These are phyloP conservation scores for Penicillium decumbens DNA, from an alignment of 2,329 filamentous ascomycete species.

Conservation along the genomic window DNA sequence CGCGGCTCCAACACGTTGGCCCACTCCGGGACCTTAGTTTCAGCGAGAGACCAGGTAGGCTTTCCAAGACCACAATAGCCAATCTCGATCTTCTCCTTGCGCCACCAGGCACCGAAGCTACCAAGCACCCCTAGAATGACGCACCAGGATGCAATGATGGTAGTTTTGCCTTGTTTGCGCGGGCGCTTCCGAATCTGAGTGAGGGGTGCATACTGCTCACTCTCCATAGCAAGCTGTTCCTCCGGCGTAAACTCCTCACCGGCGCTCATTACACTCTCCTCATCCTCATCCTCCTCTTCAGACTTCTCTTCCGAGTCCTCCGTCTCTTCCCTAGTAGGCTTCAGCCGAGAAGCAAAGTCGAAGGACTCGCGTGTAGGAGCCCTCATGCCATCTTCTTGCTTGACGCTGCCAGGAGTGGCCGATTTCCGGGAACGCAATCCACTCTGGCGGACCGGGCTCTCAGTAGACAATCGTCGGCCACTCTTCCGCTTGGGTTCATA, in stretches of 20 bases:
- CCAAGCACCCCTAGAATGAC: conserved; percentile 65
- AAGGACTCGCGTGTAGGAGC: conserved; percentile 57
- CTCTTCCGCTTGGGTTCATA: conserved; percentile 51
- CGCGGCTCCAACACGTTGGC: conserved; percentile 66
- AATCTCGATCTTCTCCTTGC: conserved; percentile 92
- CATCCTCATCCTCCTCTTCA: conserved; percentile 47
- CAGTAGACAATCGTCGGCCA: conserved; percentile 39
- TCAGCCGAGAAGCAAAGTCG: conserved; percentile 50
- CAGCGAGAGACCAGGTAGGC: conserved; percentile 54
- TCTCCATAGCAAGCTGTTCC: conserved; percentile 74
- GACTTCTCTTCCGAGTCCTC: conserved; percentile 43
- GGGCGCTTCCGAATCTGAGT: conserved; percentile 21
- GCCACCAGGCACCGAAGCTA: conserved; percentile 75
- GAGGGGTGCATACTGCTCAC: conserved; percentile 51
- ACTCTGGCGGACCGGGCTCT: conserved; percentile 25
- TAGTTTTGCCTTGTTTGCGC: conserved; percentile 43
- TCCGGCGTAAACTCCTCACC: conserved; percentile 95
- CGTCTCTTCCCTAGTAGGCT: conserved; percentile 27
- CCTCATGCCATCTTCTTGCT: conserved; percentile 51
- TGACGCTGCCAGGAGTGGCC: conserved; percentile 33
- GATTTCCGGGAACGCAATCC: conserved; percentile 31
- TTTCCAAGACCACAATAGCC: conserved; percentile 88
- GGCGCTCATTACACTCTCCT: conserved; percentile 54
- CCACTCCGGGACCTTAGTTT: conserved; percentile 68
- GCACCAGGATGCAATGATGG: conserved; percentile 64